Base-by-base conservation (phyloP, 495 filamentous ascomycete genomes). In the Penicillium soppii region DNA sequence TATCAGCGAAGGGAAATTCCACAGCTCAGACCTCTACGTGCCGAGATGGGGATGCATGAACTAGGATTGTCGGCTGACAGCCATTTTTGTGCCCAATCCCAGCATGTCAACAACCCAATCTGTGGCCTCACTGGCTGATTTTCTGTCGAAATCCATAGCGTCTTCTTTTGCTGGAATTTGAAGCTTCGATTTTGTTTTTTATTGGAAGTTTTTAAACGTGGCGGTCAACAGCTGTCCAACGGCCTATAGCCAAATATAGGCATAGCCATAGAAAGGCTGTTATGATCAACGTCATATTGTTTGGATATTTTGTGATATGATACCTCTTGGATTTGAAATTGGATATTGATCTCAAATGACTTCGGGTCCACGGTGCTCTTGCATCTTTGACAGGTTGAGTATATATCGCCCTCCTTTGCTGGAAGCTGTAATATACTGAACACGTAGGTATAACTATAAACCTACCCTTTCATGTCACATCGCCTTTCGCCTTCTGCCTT, bases 11-110 rank as follows among this genome's bases (percentile, higher is more conserved):
- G 29, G 13, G 8, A 32, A 32, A 32, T 32, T n/a, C n/a, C n/a
- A n/a, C n/a, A n/a, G n/a, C n/a, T n/a, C n/a, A n/a, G n/a, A n/a
- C n/a, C n/a, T n/a, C n/a, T n/a, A n/a, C n/a, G n/a, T n/a, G n/a
- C n/a, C n/a, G n/a, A n/a, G n/a, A n/a, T n/a, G n/a, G n/a, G n/a
- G n/a, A n/a, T n/a, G n/a, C n/a, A n/a, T n/a, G n/a, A n/a, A n/a
- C n/a, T n/a, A n/a, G n/a, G 35, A 41, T 41, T 39, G 33, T 43
- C 15, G 35, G 38, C 30, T 39, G 20, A 13, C n/a, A 40, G 32
- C 55, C 40, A 35, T 35, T 37, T 37, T 63, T 57, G 56, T 63
- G 60, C 60, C 60, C 60, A 61, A 63, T 63, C 57, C 56, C 55
- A 57, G 54, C 53, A 57, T 57, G 20, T 22, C 22, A 46, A 42